Evolutionary conservation across 352 stramenopile genomes (phyloP), one percentile per base, ranked within the genome.

Genomic region (Globisporangium barbulae): DNA sequence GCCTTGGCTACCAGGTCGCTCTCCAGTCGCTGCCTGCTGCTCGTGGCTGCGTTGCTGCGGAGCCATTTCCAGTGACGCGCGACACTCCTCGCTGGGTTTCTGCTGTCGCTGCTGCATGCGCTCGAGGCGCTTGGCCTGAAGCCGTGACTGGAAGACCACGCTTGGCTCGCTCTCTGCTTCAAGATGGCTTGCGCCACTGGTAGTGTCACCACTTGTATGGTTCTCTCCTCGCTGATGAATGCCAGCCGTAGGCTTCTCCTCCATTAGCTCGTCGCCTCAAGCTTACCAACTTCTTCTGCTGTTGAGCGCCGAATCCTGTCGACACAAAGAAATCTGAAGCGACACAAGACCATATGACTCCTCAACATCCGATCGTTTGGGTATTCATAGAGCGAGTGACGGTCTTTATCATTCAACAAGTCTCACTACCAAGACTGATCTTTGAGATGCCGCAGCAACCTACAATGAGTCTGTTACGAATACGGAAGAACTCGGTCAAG

Each of bases 81-180:
- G 6, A 1, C 19, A 22, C 6, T 41, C 33, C 39, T 59, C 22
- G 15, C 47, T 35, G 5, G 62, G 56, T 6, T 65, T 31, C 15
- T 59, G 61, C 9, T 69, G 71, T 8, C 63, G 64, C 22, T 79
- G 70, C 15, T 65, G 66, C 39, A 72, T 55, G 7, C 81, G 75
- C 50, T 90, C 76, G 21, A 88, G 78, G 9, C 79, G 74, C 59
- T 92, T 92, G 9, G 83, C 79, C 21, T 76, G 79, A 7, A 90
- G 60, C 7, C 71, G 72, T 1, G 83, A 90, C 42, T 86, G 79
- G 42, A 82, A 84, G 9, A 63, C 58, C 7, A 45, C 21, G 3
- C 31, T 53, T 15, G 42, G 17, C 17, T 48, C 19, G 42, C 42
- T 48, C 17, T 48, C 42, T 48, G 15, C 42, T 21, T 48, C 42